Base-by-base conservation (phyloP, 345 rosid genomes). In the Aquilaria malaccensis region DNA sequence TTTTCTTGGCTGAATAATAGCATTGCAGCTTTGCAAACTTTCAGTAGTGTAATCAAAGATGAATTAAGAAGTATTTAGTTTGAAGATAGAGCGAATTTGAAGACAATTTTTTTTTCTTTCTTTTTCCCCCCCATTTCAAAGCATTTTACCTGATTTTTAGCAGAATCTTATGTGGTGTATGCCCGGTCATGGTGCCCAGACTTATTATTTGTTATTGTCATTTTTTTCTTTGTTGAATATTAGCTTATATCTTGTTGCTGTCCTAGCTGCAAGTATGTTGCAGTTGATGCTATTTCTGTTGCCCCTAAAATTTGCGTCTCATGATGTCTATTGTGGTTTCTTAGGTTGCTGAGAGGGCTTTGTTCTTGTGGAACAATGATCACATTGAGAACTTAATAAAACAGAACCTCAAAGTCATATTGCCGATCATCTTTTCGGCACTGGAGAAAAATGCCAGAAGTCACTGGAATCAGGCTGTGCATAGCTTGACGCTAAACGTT, bases 321-420 rank as follows among this genome's bases (percentile, higher is more conserved):
- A n/a, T 57, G 11, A 32, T 65, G 56, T 15, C 48, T 33, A 9
- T 41, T 54, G 49, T 55, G 68, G 37, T 12, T 61, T 61, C 69
- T 67, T 80, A 85, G 92, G 92, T 85, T 50, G 92, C 92, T n/a
- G 92, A 85, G 65, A 74, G 85, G 65, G 86, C 92, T 54, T 73
- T 85, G 64, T 83, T 77, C 75, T 74, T 83, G 70, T 85, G 92
- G 92, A 81, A 85, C 77, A 85, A 83, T 50, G 86, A 85, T 72
- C 92, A 83, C 60, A 85, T 81, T 49, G 84, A 81, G 74, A 83
- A 74, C 69, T 61, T 85, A 61, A 81, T 85, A 55, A 83, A 75
- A 66, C 84, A 77, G 61, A 85, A 79, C 66, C 77, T 76, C 33
- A 77, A 68, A 45, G 72, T 74, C n/a, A 77, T 83, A 68, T 76